A percentile compares a stretch with the other conserved stretches of the same genome.
Conservation (phyloP, 1,284 basidiomycete genomes). For the Xerocomus minutiporus region DNA sequence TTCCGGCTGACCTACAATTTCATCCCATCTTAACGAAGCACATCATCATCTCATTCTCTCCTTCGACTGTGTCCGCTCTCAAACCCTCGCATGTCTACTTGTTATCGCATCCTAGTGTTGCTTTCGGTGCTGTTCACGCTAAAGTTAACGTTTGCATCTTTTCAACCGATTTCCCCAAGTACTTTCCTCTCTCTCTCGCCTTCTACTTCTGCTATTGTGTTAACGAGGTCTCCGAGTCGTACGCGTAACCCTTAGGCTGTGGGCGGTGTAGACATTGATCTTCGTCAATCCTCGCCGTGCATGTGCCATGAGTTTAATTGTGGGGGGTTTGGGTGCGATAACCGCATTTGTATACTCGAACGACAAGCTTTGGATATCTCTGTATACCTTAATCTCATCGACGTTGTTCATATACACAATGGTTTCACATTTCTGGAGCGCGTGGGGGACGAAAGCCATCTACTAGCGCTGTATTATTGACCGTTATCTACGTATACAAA, state of each 20-base stretch:
- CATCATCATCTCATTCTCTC: background rate
- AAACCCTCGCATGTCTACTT: background rate
- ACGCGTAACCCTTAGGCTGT: background rate
- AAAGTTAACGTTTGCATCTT: background rate
- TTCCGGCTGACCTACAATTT: background rate
- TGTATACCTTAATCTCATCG: background rate
- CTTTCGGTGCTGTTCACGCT: slow-evolving; percentile 9
- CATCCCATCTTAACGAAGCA: background rate
- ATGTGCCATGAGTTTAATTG: background rate
- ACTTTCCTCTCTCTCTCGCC: background rate
- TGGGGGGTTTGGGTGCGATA: slow-evolving; percentile 1
- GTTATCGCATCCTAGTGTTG: background rate
- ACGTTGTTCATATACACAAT: background rate
- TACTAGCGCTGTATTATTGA: background rate
- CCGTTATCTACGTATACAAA: background rate
- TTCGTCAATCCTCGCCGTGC: background rate
- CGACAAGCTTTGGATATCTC: background rate
- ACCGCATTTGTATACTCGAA: slow-evolving; percentile 20
- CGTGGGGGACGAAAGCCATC: no score
- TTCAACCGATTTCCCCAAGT: background rate
- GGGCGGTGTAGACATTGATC: background rate
- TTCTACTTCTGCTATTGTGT: background rate
- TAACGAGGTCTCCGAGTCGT: background rate
- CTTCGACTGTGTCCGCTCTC: background rate
- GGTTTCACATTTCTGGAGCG: background rate